Evolutionary conservation across 306 rosid genomes (phyloP), one percentile per base, ranked within the genome.

Genomic region (Astragalus glycyphyllos): DNA sequence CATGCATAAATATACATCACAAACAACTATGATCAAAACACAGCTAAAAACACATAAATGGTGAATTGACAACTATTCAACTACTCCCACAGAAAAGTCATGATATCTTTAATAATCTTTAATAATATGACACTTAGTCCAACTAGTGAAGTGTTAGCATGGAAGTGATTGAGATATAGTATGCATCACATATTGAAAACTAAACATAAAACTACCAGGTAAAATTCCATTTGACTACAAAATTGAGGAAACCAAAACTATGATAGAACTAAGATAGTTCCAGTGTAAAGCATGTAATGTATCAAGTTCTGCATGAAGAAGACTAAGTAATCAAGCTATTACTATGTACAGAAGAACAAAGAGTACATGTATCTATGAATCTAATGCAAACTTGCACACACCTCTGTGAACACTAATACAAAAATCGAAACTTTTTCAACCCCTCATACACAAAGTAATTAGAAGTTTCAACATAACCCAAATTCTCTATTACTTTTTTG

Each of bases 171-270:
- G 29, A 47, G 51, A 62, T 51, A 73, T 11, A 26, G 31, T 2
- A 26, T 2, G 31, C 31, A 26, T 26, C 4, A 4, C 55, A 59
- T 32, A 58, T 38, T 69, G 46, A 61, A 74, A 16, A 6, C 58
- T 60, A 60, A 37, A 14, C 75, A 23, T 16, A 46, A 65, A 65
- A 47, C 14, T 20, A 23, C 37, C 65, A 10, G 42, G 59, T 68
- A 69, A 40, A 8, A 59, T 9, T 20, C 37, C 16, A 68, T 16
- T 8, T 49, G 37, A 41, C 35, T 47, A 38, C 15, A 58, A 48
- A 40, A 6, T 49, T 6, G 68, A 50, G 48, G 48, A 46, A 29
- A 65, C 26, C 14, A 29, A 45, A 68, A 40, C 47, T 32, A 15
- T 14, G 15, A 11, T 26, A 29, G 63, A 71, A 7, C 32, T 8